phyloP scores from a whole-genome alignment of 495 filamentous ascomycete species.

The Lichenothelia convexa region DNA sequence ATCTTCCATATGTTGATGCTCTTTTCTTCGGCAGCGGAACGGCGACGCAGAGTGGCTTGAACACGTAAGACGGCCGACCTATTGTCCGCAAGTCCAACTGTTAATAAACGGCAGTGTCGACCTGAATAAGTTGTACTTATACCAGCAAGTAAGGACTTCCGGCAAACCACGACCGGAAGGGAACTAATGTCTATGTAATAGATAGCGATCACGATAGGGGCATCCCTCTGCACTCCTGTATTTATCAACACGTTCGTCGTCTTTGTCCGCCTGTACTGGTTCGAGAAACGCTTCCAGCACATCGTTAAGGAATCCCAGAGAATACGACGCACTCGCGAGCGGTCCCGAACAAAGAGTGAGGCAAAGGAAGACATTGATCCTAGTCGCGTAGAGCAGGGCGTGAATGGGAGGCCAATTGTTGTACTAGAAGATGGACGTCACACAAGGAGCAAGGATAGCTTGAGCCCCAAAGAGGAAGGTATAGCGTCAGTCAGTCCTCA shows the following conservation, averaged over 20 bases:
- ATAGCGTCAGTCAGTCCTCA: constrained; percentile 14
- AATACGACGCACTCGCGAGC: constrained; percentile 35
- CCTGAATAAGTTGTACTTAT: constrained; percentile 52
- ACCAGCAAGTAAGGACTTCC: constrained; percentile 39
- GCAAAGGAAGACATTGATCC: constrained; percentile 28
- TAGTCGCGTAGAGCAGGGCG: constrained; percentile 41
- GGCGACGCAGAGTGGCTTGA: constrained; percentile 81
- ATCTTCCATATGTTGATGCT: constrained; percentile 68
- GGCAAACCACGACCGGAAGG: not conserved
- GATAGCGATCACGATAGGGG: constrained; percentile 35
- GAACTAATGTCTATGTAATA: constrained; percentile 1
- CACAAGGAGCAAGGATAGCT: constrained; percentile 13
- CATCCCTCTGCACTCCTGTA: constrained; percentile 53
- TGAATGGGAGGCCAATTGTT: constrained; percentile 52
- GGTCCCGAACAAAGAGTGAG: constrained; percentile 37
- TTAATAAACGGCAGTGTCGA: constrained; percentile 33
- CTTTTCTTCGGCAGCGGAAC: constrained; percentile 67
- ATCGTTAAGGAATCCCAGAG: constrained; percentile 43
- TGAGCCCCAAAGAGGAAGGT: constrained; percentile 29
- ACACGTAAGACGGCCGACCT: constrained; percentile 32
- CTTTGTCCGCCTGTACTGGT: constrained; percentile 88
- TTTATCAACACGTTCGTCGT: constrained; percentile 77
- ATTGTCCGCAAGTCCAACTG: constrained; percentile 2
- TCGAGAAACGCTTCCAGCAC: constrained; percentile 80
- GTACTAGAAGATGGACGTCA: constrained; percentile 59